Evolutionary conservation across 1,284 basidiomycete genomes (phyloP), one percentile per base, ranked within the genome.

Genomic region (Erythrobasidium hasegawianum): DNA sequence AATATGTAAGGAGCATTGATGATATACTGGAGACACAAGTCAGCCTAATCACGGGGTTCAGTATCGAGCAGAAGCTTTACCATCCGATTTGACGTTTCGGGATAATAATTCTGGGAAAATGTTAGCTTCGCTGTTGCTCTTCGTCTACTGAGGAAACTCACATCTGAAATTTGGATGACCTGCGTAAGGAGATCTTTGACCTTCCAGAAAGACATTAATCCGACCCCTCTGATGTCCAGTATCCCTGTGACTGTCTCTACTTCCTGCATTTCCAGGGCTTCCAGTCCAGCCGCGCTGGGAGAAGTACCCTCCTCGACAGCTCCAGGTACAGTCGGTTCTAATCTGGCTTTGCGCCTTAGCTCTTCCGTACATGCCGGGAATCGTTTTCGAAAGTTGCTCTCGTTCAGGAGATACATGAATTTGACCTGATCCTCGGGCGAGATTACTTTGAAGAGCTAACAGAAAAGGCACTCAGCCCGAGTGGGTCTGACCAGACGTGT

Each of bases 81-180:
- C 24, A 67, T 43, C n/a, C 58, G 59, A 47, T 61, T 67, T 45
- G 59, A 54, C 10, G 64, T 67, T 24, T 67, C 64, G 13, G 64
- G 64, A 50, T 67, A 67, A 33, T 67, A 58, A 16, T 65, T 57
- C 62, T 57, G 56, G 24, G 16, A 20, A n/a, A 64, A 47, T 43
- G 13, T 14, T 18, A 29, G 45, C 22, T n/a, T 7, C n/a, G 11
- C 11, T 9, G 22, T 8, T 33, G 18, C 11, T 41, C 20, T 33
- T 13, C 18, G 2, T 16, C 18, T 53, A 3, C 18, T 11, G 26
- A 50, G 7, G 13, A 50, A n/a, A 50, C 58, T 55, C 40, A 67
- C 64, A 47, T 67, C 64, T 16, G 64, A 67, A n/a, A 67, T 67
- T 24, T 53, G 38, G n/a, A 67, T 60, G 4, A 67, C 45, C 14